Base-by-base conservation (phyloP, 805 yeast genomes). In the Cyberlindnera sargentensis region DNA sequence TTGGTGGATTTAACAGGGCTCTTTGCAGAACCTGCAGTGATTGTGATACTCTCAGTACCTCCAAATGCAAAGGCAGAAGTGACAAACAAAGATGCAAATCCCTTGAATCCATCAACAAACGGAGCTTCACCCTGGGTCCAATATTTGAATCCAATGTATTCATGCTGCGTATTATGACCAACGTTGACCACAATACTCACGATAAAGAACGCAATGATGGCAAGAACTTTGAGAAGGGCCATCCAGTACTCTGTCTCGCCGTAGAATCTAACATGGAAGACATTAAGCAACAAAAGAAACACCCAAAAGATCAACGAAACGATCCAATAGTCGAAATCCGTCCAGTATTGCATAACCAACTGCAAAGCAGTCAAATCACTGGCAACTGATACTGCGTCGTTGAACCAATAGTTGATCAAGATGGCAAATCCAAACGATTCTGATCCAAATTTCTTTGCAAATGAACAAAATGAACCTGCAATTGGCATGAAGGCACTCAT, bases 201-300 rank as follows among this genome's bases (percentile, higher is more conserved):
- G 44, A 79, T 70, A 60, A 76, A 74, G 55, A 75, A 77, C 8
- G 82, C 83, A 30, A 68, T 53, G 46, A 78, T 72, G 50, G 82
- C 77, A 35, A 82, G 61, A 27, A 83, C 76, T 60, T 84, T 84
- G 53, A 84, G 71, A 49, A 75, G 51, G 37, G 85, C 80, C 57
- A 83, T 79, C 62, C 79, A 73, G 46, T 84, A 73, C 56, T 77
- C 83, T 15, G 80, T 76, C 57, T 77, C 82, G 44, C 81, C 83
- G 46, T 73, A 75, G 53, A 77, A 74, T 43, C 63, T 66, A 29
- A 74, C 77, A 47, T 77, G 79, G 48, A 73, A 67, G 27, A 72
- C 55, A 55, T 75, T 73, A 45, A 79, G 66, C 20, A 57, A 44
- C n/a, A 75, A 53, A 28, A 78, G 63, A 3, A 76, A 58, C n/a